phyloP scores from a whole-genome alignment of 2,329 filamentous ascomycete genomes.

The Ophiocordyceps sinensis region DNA sequence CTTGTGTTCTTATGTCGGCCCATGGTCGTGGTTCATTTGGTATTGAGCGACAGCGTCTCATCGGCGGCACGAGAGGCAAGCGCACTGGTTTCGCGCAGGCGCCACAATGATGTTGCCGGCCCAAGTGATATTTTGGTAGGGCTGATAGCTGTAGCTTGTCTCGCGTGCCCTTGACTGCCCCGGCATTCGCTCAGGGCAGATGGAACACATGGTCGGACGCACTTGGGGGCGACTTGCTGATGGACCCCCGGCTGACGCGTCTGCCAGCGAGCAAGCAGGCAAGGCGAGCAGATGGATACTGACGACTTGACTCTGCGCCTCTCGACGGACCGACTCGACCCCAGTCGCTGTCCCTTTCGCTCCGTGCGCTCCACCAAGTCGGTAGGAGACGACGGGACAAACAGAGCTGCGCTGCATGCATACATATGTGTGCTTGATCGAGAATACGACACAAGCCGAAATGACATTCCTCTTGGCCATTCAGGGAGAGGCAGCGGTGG shows the following conservation, averaged over 20 bases:
- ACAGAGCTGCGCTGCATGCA: constrained; percentile 1
- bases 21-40: no score
- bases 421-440: background rate
- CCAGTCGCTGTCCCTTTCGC: background rate
- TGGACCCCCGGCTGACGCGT: background rate
- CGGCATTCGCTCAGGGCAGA: background rate
- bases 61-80: background rate
- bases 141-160: background rate
- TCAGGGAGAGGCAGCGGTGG: background rate
- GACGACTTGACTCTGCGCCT: background rate
- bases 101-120: background rate
- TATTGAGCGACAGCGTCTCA: background rate
- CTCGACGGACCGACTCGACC: background rate
- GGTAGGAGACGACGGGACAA: background rate
- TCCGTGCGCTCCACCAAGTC: background rate
- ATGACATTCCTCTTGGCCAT: background rate
- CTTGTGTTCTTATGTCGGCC: no score
- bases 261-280: background rate
- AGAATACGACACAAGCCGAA: background rate
- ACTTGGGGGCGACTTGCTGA: no score
- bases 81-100: background rate
- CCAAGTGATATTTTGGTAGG: background rate
- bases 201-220: no score
- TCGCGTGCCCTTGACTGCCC: background rate
- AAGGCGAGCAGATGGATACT: background rate